phyloP scores from a whole-genome alignment of 768 basidiomycete species.

The Gloeophyllum trabeum region DNA sequence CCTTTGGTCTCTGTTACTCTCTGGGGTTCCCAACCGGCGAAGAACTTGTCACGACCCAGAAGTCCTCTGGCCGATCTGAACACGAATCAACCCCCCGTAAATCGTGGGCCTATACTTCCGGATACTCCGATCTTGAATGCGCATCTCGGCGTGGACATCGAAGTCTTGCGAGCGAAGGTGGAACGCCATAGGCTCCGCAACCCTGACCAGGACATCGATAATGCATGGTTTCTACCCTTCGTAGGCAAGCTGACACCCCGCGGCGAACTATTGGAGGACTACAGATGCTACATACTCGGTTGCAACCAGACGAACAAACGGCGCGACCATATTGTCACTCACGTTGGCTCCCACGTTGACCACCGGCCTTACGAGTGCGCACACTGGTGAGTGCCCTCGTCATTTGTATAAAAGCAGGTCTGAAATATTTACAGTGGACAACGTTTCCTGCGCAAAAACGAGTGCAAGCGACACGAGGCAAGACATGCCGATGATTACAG shows the following conservation, averaged over 20 bases:
- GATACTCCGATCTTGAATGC: slow-evolving; percentile 47
- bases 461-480: slow-evolving; percentile 66
- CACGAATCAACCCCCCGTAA: too few species aligned
- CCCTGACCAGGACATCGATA: slow-evolving; percentile 49
- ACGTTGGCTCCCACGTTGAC: slow-evolving; percentile 62
- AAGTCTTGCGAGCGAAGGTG: slow-evolving; percentile 43
- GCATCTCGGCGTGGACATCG: slow-evolving; percentile 45
- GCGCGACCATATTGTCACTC: slow-evolving; percentile 64
- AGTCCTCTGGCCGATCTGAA: too few species aligned
- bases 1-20: too few species aligned
- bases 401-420: not conserved
- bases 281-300: slow-evolving; percentile 56
- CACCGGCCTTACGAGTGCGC: slow-evolving; percentile 54
- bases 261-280: slow-evolving; percentile 48
- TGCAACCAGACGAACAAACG: slow-evolving; percentile 63
- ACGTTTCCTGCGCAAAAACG: slow-evolving; percentile 63
- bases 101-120: too few species aligned
- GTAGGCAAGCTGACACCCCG: slow-evolving; percentile 51
- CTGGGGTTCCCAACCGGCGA: too few species aligned
- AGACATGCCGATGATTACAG: slow-evolving; percentile 42
- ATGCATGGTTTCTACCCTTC: slow-evolving; percentile 54
- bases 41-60: too few species aligned
- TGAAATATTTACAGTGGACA: slow-evolving; percentile 29
- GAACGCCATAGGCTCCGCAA: slow-evolving; percentile 40
- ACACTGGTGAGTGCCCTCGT: slow-evolving; percentile 39